Conservation (phyloP, 2,329 filamentous ascomycete genomes). For the Setomelanomma holmii region DNA sequence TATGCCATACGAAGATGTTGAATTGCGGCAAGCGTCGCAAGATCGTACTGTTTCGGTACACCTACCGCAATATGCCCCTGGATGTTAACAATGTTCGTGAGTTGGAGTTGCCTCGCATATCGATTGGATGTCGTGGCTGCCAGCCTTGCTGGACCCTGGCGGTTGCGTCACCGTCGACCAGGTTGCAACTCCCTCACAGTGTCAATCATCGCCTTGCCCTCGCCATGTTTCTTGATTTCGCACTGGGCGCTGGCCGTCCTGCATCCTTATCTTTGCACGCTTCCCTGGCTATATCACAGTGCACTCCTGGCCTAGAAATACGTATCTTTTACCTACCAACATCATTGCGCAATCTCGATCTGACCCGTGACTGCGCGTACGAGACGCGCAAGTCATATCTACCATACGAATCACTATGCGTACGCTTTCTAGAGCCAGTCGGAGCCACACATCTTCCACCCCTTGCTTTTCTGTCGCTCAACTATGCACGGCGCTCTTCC, state of each 20-base stretch:
- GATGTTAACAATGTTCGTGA: too few relatives aligned
- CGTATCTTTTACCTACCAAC: constrained; percentile 15
- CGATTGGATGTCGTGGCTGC: constrained; percentile 10
- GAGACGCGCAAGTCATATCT: constrained; percentile 10
- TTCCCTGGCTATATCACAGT: constrained; percentile 12
- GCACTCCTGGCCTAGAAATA: constrained; percentile 22
- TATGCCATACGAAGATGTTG: too few relatives aligned
- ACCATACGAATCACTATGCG: constrained; percentile 25
- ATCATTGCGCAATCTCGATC: constrained; percentile 11
- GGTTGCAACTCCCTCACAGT: constrained; percentile 32
- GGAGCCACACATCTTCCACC: constrained; percentile 10
- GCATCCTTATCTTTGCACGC: constrained; percentile 13
- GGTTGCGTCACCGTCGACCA: constrained; percentile 33
- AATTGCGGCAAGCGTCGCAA: too few relatives aligned
- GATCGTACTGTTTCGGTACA: too few relatives aligned
- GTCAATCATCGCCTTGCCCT: constrained; percentile 21
- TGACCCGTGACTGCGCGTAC: constrained; percentile 16
- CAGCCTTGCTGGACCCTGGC: constrained; percentile 25
- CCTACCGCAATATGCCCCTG: too few relatives aligned
- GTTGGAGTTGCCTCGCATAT: too few relatives aligned
- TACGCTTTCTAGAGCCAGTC: constrained; percentile 9
- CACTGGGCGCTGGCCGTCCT: constrained; percentile 14
- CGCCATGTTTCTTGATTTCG: constrained; percentile 31
- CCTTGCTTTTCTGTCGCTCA: constrained; percentile 18
- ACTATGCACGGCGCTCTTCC: constrained; percentile 31